Conservation (phyloP, 768 basidiomycete species). For the Russula griseocarnosa region DNA sequence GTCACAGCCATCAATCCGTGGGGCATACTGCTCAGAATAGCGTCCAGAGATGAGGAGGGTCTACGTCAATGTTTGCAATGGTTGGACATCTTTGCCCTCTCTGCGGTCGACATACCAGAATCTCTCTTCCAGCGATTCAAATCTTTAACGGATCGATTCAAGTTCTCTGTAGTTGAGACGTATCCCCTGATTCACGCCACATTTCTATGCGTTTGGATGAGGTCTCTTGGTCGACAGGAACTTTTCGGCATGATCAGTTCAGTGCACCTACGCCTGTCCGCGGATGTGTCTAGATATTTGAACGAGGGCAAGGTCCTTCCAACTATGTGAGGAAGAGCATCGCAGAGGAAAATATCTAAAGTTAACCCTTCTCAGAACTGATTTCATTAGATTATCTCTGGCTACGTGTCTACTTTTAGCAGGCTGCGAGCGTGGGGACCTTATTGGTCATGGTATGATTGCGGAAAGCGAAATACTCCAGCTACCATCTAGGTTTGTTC, state of each 20-base stretch:
- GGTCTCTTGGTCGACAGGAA: slow-evolving; percentile 54
- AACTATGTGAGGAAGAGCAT: slow-evolving; percentile 15
- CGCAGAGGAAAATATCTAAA: not conserved
- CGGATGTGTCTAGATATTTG: slow-evolving; percentile 41
- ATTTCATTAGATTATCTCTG: slow-evolving; percentile 59
- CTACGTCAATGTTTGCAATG: slow-evolving; percentile 51
- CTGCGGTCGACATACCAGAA: slow-evolving; percentile 61
- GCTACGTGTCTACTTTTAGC: slow-evolving; percentile 59
- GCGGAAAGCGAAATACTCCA: slow-evolving; percentile 44
- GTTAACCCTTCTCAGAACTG: slow-evolving; percentile 34
- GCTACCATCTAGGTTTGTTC: slow-evolving; percentile 55
- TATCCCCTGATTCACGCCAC: slow-evolving; percentile 51
- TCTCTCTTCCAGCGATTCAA: slow-evolving; percentile 48
- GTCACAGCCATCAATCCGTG: slow-evolving; percentile 49
- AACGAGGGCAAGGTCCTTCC: slow-evolving; percentile 29
- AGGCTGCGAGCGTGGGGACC: slow-evolving; percentile 55
- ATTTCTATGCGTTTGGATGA: slow-evolving; percentile 58
- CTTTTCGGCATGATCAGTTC: slow-evolving; percentile 49
- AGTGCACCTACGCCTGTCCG: slow-evolving; percentile 45
- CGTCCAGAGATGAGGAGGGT: slow-evolving; percentile 42
- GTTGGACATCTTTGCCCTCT: slow-evolving; percentile 57
- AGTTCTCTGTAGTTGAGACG: slow-evolving; percentile 43
- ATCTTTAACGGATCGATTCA: slow-evolving; percentile 38
- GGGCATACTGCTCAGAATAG: slow-evolving; percentile 45
- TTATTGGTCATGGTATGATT: slow-evolving; percentile 48